Evolutionary conservation across 169 alveolate species (phyloP).

Genomic region (Plasmodium relictum): DNA sequence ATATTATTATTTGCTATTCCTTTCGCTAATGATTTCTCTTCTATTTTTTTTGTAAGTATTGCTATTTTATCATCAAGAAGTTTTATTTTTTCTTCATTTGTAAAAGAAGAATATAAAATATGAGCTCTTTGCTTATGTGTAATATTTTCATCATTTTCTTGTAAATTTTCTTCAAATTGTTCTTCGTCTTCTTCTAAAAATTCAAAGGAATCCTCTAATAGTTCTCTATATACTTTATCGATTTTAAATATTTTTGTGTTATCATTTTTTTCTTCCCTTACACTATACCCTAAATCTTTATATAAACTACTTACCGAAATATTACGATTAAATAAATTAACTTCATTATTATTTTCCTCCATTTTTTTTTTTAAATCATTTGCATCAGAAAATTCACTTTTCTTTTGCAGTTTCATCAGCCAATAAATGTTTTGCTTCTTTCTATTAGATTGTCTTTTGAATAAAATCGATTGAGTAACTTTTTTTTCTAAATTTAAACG

Average conservation of each 20-base stretch:
- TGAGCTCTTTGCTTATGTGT: slow-evolving; percentile 83
- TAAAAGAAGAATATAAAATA: slow-evolving; percentile 82
- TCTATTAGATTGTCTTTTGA: slow-evolving; percentile 86
- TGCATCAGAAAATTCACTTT: slow-evolving; percentile 67
- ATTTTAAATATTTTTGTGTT: slow-evolving; percentile 81
- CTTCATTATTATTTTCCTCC: slow-evolving; percentile 6
- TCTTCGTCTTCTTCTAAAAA: slow-evolving; percentile 87
- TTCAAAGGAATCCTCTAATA: slow-evolving; percentile 87
- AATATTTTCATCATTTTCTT: slow-evolving; percentile 19
- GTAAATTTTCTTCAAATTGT: slow-evolving; percentile 69
- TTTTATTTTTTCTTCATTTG: slow-evolving; percentile 86
- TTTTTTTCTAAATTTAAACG: slow-evolving; percentile 75
- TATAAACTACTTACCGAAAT: slow-evolving; percentile 62
- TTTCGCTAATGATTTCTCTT: slow-evolving; percentile 83
- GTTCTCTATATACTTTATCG: slow-evolving; percentile 81
- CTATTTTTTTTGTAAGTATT: slow-evolving; percentile 86
- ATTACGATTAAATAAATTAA: slow-evolving; percentile 61
- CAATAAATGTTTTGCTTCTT: slow-evolving; percentile 86
- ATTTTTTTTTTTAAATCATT: slow-evolving; percentile 54
- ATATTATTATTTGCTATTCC: slow-evolving; percentile 79
- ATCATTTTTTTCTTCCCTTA: slow-evolving; percentile 79
- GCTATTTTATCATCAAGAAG: slow-evolving; percentile 86
- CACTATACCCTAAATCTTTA: slow-evolving; percentile 83
- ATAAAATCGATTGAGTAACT: slow-evolving; percentile 84
- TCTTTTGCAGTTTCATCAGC: slow-evolving; percentile 85